Evolutionary conservation across 441 rosid species (phyloP).

Genomic region (Jatropha multifida): DNA sequence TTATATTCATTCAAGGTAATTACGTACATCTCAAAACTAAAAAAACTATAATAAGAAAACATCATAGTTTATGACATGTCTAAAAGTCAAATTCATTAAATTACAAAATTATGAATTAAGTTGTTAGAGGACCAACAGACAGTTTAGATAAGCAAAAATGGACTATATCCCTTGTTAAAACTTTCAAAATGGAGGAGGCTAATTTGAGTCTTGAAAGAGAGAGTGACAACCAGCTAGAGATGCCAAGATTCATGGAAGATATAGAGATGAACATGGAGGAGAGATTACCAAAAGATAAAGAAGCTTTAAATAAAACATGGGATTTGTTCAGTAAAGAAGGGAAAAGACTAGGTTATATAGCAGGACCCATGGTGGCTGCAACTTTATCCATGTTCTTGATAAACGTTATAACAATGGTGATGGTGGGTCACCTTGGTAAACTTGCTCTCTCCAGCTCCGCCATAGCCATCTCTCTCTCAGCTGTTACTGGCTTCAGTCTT

Average conservation of each 20-base stretch:
- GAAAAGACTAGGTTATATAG: conserved; percentile 27
- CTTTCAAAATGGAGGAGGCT: no score
- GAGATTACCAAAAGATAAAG: conserved; percentile 12
- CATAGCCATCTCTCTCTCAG: conserved; percentile 41
- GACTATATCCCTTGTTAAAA: no score
- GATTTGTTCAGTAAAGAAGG: conserved; percentile 26
- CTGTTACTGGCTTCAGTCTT: conserved; percentile 47
- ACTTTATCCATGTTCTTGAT: conserved; percentile 25
- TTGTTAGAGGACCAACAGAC: no score
- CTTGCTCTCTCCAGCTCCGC: conserved; percentile 48
- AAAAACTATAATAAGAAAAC: no score
- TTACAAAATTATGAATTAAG: no score
- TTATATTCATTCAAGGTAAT: no score
- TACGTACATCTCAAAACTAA: no score
- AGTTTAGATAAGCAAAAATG: no score
- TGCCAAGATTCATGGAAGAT: conserved; percentile 14
- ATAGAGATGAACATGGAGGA: conserved; percentile 24
- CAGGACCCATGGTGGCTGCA: conserved; percentile 41
- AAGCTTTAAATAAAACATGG: conserved; percentile 9
- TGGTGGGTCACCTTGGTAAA: conserved; percentile 48
- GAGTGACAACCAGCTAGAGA: background rate
- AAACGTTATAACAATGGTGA: conserved; percentile 36
- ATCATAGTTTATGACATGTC: no score
- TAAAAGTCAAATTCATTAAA: no score
- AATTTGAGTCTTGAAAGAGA: background rate